Conservation (phyloP, 176 grass and related monocot species). For the Alloteropsis semialata region DNA sequence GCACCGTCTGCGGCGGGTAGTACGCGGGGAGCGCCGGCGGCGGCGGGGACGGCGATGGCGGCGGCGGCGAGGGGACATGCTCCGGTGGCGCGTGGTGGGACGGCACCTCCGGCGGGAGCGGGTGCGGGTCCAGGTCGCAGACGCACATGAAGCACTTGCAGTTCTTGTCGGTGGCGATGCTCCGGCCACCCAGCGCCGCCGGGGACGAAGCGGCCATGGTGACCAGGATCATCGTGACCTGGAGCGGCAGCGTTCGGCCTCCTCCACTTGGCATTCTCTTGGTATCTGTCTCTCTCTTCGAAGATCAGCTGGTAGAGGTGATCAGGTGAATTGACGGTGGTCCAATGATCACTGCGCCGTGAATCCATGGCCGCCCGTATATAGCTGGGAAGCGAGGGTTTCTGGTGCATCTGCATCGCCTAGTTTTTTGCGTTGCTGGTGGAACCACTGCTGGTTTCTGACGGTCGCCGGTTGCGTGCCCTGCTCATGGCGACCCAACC, state of each 20-base stretch:
- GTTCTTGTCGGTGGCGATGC: neutral
- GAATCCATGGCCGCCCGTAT: neutral
- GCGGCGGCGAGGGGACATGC: constrained; percentile 17
- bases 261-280: neutral
- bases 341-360: no score
- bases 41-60: neutral
- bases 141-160: constrained; percentile 58
- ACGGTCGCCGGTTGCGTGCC: constrained; percentile 3
- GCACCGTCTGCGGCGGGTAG: constrained; percentile 17
- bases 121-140: constrained; percentile 55
- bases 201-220: neutral
- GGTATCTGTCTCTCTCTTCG: neutral
- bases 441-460: constrained; percentile 20
- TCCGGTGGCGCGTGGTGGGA: neutral
- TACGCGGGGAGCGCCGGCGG: neutral
- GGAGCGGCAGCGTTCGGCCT: neutral
- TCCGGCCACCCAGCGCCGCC: neutral
- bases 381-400: neutral
- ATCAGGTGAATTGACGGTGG: neutral
- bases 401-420: constrained; percentile 2
- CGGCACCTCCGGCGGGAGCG: constrained; percentile 35
- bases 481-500: neutral
- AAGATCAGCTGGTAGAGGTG: neutral
- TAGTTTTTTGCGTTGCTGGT: constrained; percentile 21
- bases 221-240: neutral